Evolutionary conservation across 164 flowering plant genomes (phyloP), one percentile per base, ranked within the genome.

Genomic region (Tinospora cordifolia): DNA sequence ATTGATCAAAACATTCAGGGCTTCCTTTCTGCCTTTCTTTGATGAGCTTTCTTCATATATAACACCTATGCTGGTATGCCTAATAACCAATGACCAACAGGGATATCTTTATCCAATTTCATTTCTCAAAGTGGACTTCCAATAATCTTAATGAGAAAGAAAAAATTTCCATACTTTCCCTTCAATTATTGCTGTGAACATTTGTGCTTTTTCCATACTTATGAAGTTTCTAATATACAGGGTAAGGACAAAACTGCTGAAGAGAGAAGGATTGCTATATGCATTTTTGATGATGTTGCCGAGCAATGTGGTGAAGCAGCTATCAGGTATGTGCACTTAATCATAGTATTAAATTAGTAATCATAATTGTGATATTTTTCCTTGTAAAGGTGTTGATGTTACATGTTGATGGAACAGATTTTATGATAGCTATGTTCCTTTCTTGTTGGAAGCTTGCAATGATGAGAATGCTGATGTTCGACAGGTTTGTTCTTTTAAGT

Each of bases 21-120:
- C 86, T 10, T 78, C 97, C 21, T 94, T 93, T 84, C 83, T 93
- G 81, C 98, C 98, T 13, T 93, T 87, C 90, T 93, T 93, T 81
- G 94, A 93, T 74, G 92, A 87, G 76, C 87, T 93, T 57, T 81
- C 94, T 6, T 76, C 97, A 30, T 90, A 90, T 75, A 71, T 93
- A 13, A 91, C 90, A 62, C 97, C 96, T 75, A 91, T 91, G 97
- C 88, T 92, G 98, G 98, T 93, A 83, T 80, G 97, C 89, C 65
- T 24, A 59, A n/a, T 24, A 38, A 68, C 24, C 41, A 39, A 24
- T n/a, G 9, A 41, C 9, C n/a, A 51, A 38, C 17, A 10, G 12
- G 1, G 47, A 44, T 44, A 10, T 44, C 13, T 7, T 44, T 14
- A 9, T 44, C 47, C 2, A 14, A 44, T 11, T 44, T 11, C 47